Percentiles rank a stretch among this genome's conserved stretches.
Evolutionary conservation across 768 basidiomycete genomes (phyloP).

Genomic region (Lactifluus hygrophoroides): DNA sequence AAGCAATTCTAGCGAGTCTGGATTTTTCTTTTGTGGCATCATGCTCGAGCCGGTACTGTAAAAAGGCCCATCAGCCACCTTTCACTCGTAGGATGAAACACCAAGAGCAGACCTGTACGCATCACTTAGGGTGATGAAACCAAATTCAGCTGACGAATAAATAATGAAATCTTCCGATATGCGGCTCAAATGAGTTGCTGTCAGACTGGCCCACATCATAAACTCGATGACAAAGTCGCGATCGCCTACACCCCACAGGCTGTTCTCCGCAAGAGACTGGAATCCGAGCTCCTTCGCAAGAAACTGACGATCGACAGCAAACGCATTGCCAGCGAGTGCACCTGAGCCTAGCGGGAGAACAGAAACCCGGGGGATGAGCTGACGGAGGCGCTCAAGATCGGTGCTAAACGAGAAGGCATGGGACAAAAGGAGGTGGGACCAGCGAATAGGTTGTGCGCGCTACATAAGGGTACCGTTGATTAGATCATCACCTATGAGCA

Average conservation of each 20-base stretch:
- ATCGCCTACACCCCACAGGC: conserved; percentile 93
- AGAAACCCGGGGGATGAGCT: conserved; percentile 84
- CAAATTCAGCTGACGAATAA: conserved; percentile 96
- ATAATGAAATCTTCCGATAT: conserved; percentile 95
- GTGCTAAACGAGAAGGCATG: conserved; percentile 90
- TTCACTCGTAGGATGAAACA: neutral
- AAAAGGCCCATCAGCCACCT: neutral
- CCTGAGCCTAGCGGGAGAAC: conserved; percentile 91
- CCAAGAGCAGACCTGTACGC: conserved; percentile 75
- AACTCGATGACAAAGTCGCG: conserved; percentile 97
- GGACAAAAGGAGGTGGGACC: conserved; percentile 94
- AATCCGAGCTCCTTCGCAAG: conserved; percentile 89
- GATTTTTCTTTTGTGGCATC: conserved; percentile 99
- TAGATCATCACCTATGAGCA: neutral
- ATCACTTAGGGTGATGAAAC: conserved; percentile 91
- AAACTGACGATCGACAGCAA: conserved; percentile 87
- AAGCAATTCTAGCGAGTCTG: conserved; percentile 90
- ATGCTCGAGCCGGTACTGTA: conserved; percentile 94
- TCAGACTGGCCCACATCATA: conserved; percentile 89
- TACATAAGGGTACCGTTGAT: conserved; percentile 27
- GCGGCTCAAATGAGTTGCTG: conserved; percentile 90
- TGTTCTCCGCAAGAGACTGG: conserved; percentile 84
- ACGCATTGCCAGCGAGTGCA: conserved; percentile 94
- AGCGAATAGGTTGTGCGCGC: conserved; percentile 97
- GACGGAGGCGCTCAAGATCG: conserved; percentile 77